Evolutionary conservation across 108 stramenopile species (phyloP), one percentile per base, ranked within the genome.

Genomic region (Cyclostephanos invisitatus): DNA sequence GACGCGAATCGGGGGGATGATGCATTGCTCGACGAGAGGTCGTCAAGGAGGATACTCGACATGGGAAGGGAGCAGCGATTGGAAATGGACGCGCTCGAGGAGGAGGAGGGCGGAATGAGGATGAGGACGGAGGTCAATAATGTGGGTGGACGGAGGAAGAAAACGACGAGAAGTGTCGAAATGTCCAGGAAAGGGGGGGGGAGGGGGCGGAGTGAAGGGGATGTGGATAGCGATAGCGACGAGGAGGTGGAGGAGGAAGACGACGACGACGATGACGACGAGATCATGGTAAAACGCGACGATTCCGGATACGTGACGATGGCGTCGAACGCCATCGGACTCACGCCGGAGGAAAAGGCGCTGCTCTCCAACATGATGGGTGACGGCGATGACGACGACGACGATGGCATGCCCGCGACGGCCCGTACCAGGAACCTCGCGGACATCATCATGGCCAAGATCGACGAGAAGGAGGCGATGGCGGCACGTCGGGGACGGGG

Each of bases 391-490:
- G 40, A 1, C 24, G 82, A 76, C 25, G 77, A 70, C 56, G 73
- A 46, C 10, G 84, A 88, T 65, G 77, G 20, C 12, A 60, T 50
- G 62, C 62, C 62, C 36, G 50, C 82, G 51, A n/a, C n/a, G 65
- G 88, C 28, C 73, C 76, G 32, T 48, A 66, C 86, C 27, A 82
- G 80, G 37, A 91, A 93, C 47, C 84, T 99, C 57, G 97, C 97
- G 17, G 99, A 99, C 85, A 94, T 99, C 32, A 97, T 99, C 71
- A 85, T 98, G 89, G 96, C 92, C 59, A 98, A 98, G 78, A 97
- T 99, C 73, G 80, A 84, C n/a, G 96, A 97, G 81, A 97, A 97
- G 70, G 98, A 98, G 80, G 87, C 89, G 21, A 58, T 65, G 50
- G 73, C 65, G 17, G 3, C 20, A 65, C 74, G 78, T 58, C 80